phyloP scores from a whole-genome alignment of 345 rosid genomes.

The Aquilaria malaccensis region DNA sequence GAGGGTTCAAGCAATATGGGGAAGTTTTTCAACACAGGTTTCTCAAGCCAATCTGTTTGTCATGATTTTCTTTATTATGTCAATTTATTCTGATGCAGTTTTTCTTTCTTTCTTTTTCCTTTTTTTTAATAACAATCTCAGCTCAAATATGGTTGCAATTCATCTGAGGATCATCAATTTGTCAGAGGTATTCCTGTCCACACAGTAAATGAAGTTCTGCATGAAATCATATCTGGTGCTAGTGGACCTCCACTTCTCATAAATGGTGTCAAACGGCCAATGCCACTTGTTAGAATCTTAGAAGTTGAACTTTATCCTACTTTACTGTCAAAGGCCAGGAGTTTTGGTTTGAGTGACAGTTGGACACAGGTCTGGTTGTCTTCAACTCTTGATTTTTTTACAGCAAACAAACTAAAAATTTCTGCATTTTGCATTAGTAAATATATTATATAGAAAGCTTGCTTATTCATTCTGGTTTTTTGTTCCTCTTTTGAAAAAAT shows the following conservation, averaged over 20 bases:
- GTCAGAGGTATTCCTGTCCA: conserved; percentile 81
- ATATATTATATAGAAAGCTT: too few species aligned
- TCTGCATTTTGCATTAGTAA: too few species aligned
- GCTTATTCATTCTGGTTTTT: too few species aligned
- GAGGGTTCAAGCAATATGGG: conserved; percentile 90
- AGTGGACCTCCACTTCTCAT: conserved; percentile 67
- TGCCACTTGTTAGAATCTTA: conserved; percentile 85
- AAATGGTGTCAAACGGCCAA: conserved; percentile 75
- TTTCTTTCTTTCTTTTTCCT: neutral
- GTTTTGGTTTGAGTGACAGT: conserved; percentile 74
- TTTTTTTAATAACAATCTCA: conserved; percentile 24
- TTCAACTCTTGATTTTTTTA: too few species aligned
- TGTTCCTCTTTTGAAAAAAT: too few species aligned
- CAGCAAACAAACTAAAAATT: too few species aligned
- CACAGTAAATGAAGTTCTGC: conserved; percentile 68
- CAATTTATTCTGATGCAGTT: conserved; percentile 13
- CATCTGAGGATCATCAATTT: conserved; percentile 90
- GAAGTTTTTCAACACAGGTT: conserved; percentile 96
- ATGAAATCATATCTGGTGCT: conserved; percentile 61
- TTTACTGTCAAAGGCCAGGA: conserved; percentile 88
- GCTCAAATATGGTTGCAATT: conserved; percentile 60
- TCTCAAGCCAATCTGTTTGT: conserved; percentile 11
- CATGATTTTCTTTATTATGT: conserved; percentile 5
- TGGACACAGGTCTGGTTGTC: conserved; percentile 66
- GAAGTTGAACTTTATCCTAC: conserved; percentile 92